Evolutionary conservation across 2,329 filamentous ascomycete genomes (phyloP).

Genomic region (Cytospora piceae): DNA sequence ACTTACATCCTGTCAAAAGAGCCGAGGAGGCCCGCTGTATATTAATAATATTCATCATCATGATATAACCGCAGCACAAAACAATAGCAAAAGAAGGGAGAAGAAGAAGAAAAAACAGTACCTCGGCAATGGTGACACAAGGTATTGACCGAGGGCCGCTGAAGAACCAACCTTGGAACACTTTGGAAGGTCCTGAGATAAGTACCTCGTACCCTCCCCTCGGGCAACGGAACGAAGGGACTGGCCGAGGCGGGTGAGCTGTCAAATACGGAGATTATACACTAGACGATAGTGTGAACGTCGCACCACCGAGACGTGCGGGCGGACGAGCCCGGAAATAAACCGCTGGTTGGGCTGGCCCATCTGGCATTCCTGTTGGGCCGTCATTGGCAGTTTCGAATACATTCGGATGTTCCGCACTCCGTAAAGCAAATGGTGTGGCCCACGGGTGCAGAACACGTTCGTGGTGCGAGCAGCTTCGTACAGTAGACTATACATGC

Average conservation of each 20-base stretch:
- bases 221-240: not conserved
- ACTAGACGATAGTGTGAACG: not conserved
- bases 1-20: not conserved
- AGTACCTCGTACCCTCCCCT: not conserved
- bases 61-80: too few relatives aligned
- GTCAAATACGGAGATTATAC: not conserved
- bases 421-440: slow-evolving; percentile 11
- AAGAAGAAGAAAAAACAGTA: too few relatives aligned
- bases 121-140: too few relatives aligned
- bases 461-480: not conserved
- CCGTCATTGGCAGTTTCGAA: not conserved
- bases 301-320: not conserved
- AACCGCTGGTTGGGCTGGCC: not conserved
- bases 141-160: too few relatives aligned
- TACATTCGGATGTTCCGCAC: not conserved
- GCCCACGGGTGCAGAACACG: not conserved
- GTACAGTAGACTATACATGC: too few relatives aligned
- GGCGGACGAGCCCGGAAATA: not conserved
- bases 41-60: not conserved
- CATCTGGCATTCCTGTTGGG: not conserved
- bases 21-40: not conserved
- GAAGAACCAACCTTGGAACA: too few relatives aligned
- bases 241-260: not conserved
- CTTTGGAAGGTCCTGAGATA: too few relatives aligned
- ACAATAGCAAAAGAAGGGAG: too few relatives aligned